phyloP scores from a whole-genome alignment of 352 stramenopile genomes.

The Pythium chondricola region DNA sequence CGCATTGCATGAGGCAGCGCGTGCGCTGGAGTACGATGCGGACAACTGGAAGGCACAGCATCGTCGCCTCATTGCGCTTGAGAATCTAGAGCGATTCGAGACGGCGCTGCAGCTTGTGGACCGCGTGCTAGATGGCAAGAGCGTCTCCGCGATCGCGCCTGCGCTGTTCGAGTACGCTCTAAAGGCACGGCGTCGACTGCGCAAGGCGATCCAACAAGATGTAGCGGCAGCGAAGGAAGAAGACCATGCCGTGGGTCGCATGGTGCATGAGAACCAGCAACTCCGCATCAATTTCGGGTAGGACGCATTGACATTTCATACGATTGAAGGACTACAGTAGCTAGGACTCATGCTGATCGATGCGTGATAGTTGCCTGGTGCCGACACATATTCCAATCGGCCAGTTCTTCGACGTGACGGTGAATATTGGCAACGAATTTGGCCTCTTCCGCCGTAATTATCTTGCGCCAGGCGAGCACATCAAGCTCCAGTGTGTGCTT shows the following conservation, averaged over 20 bases:
- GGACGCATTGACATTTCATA: too few relatives aligned
- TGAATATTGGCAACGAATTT: conserved; percentile 84
- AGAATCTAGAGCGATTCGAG: conserved; percentile 81
- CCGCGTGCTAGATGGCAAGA: conserved; percentile 26
- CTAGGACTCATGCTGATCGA: neutral
- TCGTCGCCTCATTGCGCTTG: conserved; percentile 49
- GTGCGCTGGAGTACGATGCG: conserved; percentile 43
- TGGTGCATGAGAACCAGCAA: conserved; percentile 76
- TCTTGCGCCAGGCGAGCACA: conserved; percentile 28
- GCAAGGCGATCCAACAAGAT: conserved; percentile 51
- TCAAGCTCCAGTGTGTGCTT: conserved; percentile 46
- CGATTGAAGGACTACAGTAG: conserved; percentile 7
- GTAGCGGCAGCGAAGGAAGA: conserved; percentile 42
- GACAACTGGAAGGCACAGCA: conserved; percentile 63
- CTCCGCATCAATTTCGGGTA: conserved; percentile 77
- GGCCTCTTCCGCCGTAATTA: conserved; percentile 65
- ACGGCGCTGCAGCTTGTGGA: conserved; percentile 42
- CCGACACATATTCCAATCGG: conserved; percentile 43
- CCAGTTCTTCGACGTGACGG: conserved; percentile 49
- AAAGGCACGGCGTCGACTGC: conserved; percentile 33
- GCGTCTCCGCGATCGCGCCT: conserved; percentile 4
- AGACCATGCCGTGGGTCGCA: conserved; percentile 51
- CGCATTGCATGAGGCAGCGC: conserved; percentile 46
- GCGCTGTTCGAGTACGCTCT: conserved; percentile 57
- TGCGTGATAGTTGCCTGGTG: conserved; percentile 36